These are phyloP conservation scores for Cetraspora pellucida DNA, from an alignment of 192 early-diverging fungal species.

Conservation along the genomic window DNA sequence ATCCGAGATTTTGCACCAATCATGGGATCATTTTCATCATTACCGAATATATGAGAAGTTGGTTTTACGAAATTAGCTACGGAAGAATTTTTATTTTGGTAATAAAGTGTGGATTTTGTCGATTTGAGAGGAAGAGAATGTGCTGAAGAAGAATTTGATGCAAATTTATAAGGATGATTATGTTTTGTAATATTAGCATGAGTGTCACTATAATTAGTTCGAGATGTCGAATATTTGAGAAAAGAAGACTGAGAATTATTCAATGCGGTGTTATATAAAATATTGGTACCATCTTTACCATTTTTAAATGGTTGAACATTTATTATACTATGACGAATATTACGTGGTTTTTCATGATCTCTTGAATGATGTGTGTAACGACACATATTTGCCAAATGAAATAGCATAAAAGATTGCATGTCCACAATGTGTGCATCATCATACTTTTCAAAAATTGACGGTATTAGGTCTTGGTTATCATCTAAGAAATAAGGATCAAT, in stretches of 20 bases:
- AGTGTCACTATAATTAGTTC: no score
- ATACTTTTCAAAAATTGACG: constrained; percentile 45
- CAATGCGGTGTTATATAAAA: no score
- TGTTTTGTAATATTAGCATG: no score
- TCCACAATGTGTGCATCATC: constrained; percentile 67
- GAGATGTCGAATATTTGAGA: no score
- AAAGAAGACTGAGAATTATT: no score
- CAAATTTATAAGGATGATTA: no score
- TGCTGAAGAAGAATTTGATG: no score
- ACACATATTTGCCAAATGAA: constrained; percentile 72
- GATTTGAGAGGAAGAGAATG: no score
- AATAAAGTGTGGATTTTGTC: no score
- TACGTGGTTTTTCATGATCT: background rate
- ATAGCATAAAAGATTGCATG: constrained; percentile 87
- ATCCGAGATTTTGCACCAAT: background rate
- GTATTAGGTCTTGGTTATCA: constrained; percentile 69
- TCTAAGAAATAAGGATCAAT: constrained; percentile 73
- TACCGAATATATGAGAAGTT: no score
- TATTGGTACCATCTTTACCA: background rate
- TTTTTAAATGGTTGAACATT: background rate
- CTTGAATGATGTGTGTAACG: constrained; percentile 16
- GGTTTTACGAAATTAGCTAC: no score
- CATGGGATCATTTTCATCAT: background rate
- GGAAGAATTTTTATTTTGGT: no score
- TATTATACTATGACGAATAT: background rate